Evolutionary conservation across 129 eudicot genomes (phyloP), one percentile per base, ranked within the genome.

Genomic region (Centrapalus pauciflorus): DNA sequence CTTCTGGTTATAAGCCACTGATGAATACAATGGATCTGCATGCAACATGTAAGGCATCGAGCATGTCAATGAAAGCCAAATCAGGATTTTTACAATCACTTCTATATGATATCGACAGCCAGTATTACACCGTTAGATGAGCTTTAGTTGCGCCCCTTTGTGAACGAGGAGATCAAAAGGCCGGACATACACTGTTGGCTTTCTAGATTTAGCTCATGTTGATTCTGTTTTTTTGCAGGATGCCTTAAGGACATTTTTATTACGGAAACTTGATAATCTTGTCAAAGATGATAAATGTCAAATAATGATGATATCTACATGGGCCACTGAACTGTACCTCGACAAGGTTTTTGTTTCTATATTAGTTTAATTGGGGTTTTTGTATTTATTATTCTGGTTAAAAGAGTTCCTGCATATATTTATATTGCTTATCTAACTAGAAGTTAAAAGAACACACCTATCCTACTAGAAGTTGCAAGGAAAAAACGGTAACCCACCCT

Each of bases 261-360:
- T 93, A 77, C 80, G 96, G 68, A 93, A 88, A 81, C 92, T 92
- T 60, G 98, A 93, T 71, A 88, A 63, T 76, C 86, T 93, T 55
- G 46, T 82, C 28, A 84, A 88, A 74, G 95, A 83, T 75, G 98
- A 93, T 71, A 93, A 83, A 78, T 93, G 84, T 79, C 96, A 88
- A 76, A 80, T 85, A 52, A 93, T 87, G 37, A 93, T 93, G 98
- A 88, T 93, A 69, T 85, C 96, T 41, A 93, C 98, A 27, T 93
- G 98, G 98, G 86, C 86, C 66, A 93, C 96, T 51, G 98, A 93
- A 72, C 64, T 93, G 38, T 93, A 93, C 70, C 76, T 93, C 61
- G 98, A 93, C 83, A 93, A 88, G 98, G 98, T 93, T 58, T 64
- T 77, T 70, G 72, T 67, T 43, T 54, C 12, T 43, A 25, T 67